Evolutionary conservation across 148 eudicot genomes (phyloP).

Genomic region (Pouteria glomerata): DNA sequence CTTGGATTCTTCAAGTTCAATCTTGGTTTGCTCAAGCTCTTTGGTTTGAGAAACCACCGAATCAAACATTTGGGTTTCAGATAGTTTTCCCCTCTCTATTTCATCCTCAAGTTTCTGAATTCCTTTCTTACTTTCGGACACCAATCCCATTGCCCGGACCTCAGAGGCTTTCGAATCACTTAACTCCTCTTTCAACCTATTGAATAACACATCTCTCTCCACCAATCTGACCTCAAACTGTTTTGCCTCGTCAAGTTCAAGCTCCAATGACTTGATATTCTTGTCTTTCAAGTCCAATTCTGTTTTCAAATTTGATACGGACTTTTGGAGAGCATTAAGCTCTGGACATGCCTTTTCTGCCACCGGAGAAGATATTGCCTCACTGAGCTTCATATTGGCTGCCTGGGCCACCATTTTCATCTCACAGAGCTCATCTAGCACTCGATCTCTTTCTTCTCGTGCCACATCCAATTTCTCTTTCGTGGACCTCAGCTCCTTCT

Average conservation of each 20-base stretch:
- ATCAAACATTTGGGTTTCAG: conserved; percentile 37
- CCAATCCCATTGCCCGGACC: conserved; percentile 10
- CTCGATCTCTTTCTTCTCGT: conserved; percentile 37
- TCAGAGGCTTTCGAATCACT: conserved; percentile 21
- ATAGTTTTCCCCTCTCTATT: conserved; percentile 33
- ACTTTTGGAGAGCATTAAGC: conserved; percentile 26
- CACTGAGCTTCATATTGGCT: conserved; percentile 19
- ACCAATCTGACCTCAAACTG: conserved; percentile 25
- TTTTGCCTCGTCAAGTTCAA: conserved; percentile 37
- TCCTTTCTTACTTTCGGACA: conserved; percentile 30
- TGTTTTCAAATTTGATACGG: conserved; percentile 17
- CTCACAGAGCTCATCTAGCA: conserved; percentile 24
- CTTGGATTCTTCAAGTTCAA: conserved; percentile 48
- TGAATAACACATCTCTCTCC: conserved; percentile 31
- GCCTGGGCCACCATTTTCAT: conserved; percentile 25
- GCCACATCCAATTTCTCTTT: conserved; percentile 29
- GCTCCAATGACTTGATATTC: conserved; percentile 34
- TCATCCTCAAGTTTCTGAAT: conserved; percentile 53
- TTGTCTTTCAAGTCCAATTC: conserved; percentile 39
- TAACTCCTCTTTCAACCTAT: conserved; percentile 28
- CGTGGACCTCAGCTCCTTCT: conserved; percentile 43
- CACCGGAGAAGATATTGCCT: conserved; percentile 22
- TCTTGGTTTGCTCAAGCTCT: conserved; percentile 43
- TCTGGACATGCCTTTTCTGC: conserved; percentile 24
- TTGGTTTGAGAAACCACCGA: conserved; percentile 29